Evolutionary conservation across 768 basidiomycete species (phyloP).

Genomic region (Rhizopogon rudus): DNA sequence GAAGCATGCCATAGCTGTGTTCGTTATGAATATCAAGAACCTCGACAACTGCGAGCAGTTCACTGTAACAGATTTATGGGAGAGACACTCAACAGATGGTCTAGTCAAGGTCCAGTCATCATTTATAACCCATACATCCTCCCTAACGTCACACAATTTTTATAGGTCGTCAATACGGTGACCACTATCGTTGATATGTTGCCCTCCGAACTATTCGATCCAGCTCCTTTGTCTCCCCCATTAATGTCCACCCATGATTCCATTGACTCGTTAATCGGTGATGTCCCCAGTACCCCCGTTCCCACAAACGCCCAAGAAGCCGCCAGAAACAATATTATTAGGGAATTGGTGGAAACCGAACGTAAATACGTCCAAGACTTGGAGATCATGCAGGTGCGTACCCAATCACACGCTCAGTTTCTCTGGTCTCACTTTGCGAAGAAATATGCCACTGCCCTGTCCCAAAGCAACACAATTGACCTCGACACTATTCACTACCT

Average conservation of each 20-base stretch:
- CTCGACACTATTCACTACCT: conserved; percentile 94
- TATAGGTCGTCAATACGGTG: conserved; percentile 85
- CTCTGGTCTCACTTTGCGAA: conserved; percentile 27
- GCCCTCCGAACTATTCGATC: conserved; percentile 63
- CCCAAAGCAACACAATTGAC: conserved; percentile 80
- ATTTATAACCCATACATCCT: not conserved
- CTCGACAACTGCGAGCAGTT: conserved; percentile 75
- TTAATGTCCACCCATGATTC: conserved; percentile 53
- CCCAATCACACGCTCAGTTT: conserved; percentile 1
- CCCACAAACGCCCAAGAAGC: conserved; percentile 56
- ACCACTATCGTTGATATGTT: conserved; percentile 77
- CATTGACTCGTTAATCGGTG: conserved; percentile 49
- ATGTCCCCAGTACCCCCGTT: conserved; percentile 33
- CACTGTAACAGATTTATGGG: conserved; percentile 88
- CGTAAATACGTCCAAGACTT: conserved; percentile 95
- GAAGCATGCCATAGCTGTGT: conserved; percentile 88
- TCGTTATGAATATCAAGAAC: conserved; percentile 82
- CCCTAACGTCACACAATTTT: not conserved
- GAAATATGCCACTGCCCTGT: conserved; percentile 86
- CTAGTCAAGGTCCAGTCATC: conserved; percentile 77
- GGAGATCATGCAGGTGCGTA: conserved; percentile 88
- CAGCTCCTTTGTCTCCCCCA: conserved; percentile 54
- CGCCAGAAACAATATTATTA: conserved; percentile 71
- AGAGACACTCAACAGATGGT: conserved; percentile 87
- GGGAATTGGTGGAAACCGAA: conserved; percentile 92